phyloP scores from a whole-genome alignment of 495 filamentous ascomycete genomes.

The Aspergillus carlsbadensis region DNA sequence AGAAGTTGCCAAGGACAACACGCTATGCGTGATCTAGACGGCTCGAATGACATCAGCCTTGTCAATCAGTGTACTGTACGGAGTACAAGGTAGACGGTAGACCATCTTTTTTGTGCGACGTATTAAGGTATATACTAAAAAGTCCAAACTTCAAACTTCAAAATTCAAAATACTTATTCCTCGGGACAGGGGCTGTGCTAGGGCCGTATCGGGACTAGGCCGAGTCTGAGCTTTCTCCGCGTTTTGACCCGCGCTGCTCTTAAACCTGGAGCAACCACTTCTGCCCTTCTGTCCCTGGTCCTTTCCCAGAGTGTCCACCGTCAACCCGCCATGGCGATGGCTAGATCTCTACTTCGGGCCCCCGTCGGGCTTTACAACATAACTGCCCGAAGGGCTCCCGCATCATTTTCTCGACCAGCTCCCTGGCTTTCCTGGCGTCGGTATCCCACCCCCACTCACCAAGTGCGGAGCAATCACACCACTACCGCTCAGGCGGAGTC shows the following conservation, averaged over 20 bases:
- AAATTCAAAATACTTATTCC: no score
- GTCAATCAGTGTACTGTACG: no score
- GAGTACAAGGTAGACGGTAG: no score
- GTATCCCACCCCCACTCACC: conserved; percentile 1
- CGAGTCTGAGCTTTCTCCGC: neutral
- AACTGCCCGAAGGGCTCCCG: conserved; percentile 1
- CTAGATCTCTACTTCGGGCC: neutral
- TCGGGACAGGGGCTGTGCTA: no score
- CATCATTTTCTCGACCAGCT: neutral
- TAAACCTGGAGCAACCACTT: neutral
- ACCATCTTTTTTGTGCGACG: no score
- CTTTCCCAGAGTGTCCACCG: neutral
- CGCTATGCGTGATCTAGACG: no score
- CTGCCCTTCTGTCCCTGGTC: neutral
- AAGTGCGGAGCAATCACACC: neutral
- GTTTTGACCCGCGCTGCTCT: neutral
- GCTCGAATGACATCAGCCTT: no score
- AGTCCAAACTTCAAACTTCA: no score
- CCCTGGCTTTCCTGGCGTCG: neutral
- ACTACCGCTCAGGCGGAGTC: neutral
- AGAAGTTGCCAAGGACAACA: no score
- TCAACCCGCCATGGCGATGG: conserved; percentile 1
- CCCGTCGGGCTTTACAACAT: neutral
- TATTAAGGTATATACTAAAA: no score
- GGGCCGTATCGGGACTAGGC: neutral